A percentile compares a stretch with the other conserved stretches of the same genome.
Conservation (phyloP, 768 basidiomycete species). For the Boletus subcaerulescens region DNA sequence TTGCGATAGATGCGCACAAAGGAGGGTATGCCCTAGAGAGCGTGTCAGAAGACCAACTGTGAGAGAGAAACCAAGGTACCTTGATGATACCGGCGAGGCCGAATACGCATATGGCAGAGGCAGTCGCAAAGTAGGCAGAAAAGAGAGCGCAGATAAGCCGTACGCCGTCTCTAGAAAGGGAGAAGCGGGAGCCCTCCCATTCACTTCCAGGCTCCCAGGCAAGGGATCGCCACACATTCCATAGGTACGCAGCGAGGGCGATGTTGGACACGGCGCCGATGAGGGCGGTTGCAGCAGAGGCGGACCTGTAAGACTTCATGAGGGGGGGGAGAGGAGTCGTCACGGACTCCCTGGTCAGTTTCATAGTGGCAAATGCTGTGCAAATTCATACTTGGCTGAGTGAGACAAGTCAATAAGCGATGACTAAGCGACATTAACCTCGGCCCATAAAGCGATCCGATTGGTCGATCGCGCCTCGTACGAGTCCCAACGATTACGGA, state of each 20-base stretch:
- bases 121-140: slow-evolving; percentile 62
- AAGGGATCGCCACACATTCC: slow-evolving; percentile 43
- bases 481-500: background rate
- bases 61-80: slow-evolving; percentile 38
- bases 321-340: background rate
- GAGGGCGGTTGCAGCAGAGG: slow-evolving; percentile 37
- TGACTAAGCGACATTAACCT: slow-evolving; percentile 12
- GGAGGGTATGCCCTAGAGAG: slow-evolving; percentile 51
- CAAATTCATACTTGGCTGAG: background rate
- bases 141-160: slow-evolving; percentile 58
- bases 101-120: slow-evolving; percentile 58
- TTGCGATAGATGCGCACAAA: slow-evolving; percentile 80
- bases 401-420: slow-evolving; percentile 5
- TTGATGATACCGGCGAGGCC: slow-evolving; percentile 70
- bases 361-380: slow-evolving; percentile 11
- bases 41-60: background rate
- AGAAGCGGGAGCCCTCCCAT: slow-evolving; percentile 44
- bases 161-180: slow-evolving; percentile 41
- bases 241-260: slow-evolving; percentile 39
- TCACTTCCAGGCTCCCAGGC: slow-evolving; percentile 47
- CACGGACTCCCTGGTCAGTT: background rate
- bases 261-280: slow-evolving; percentile 41
- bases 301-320: slow-evolving; percentile 29
- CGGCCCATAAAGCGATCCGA: background rate
- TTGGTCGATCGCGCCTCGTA: background rate